Evolutionary conservation across 2,329 filamentous ascomycete genomes (phyloP), one percentile per base, ranked within the genome.

Genomic region (Arthroderma sp.): DNA sequence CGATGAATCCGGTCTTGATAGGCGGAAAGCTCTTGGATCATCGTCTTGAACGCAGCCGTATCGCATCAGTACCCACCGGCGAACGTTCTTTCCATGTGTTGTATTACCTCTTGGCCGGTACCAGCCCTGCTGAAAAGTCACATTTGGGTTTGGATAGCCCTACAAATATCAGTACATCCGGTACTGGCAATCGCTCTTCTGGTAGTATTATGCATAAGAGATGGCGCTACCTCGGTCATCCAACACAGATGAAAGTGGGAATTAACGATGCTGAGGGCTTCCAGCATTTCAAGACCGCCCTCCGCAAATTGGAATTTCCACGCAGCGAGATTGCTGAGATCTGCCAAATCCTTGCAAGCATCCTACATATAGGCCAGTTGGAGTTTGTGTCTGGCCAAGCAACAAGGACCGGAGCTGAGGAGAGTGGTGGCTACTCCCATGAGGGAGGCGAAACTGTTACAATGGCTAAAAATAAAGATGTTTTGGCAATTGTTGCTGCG

Each of bases 261-360:
- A 88, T 98, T 61, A 95, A 98, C 57, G 91, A 98, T 58, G 74
- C 82, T 1, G 88, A 95, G 57, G 91, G 89, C 4, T 98, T 98
- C 64, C 85, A 94, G 59, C 81, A 96, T 43, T 96, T 98, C 74
- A 96, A 96, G 70, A 94, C 85, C 1, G 91, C 91, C 1, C 69
- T 98, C 40, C 78, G 88, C 52, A 95, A 94, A 63, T 75, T 98
- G 9, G 91, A 96, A 64, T 96, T 98, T 51, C 84, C 89, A 3
- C 78, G 88, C 44, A 81, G 82, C 48, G 91, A 95, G 56, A 94
- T 98, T 58, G 91, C 91, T 34, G 89, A 95, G 61, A 88, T 98
- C 45, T 98, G 91, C 63, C 91, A 98, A 67, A 77, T 96, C 40
- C 72, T 98, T 43, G 91, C 91, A 30, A 81, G 80, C 54, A 95